These are phyloP conservation scores for Colletotrichum noveboracense DNA, from an alignment of 2,329 filamentous ascomycete genomes.

Conservation along the genomic window DNA sequence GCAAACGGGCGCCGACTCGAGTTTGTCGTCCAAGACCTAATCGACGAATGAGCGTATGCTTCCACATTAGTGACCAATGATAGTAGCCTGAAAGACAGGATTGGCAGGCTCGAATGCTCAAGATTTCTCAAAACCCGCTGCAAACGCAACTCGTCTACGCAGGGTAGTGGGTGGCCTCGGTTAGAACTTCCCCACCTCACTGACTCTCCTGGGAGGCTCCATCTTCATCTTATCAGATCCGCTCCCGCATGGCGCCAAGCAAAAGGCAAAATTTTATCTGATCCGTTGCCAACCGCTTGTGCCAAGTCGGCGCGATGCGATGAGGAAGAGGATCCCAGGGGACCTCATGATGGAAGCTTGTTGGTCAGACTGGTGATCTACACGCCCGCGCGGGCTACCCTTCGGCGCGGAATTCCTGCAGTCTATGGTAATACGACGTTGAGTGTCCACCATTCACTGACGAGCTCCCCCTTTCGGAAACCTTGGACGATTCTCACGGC, in stretches of 20 bases:
- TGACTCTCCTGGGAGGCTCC: not conserved
- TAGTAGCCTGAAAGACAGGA: not conserved
- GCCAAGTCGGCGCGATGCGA: slow-evolving; percentile 5
- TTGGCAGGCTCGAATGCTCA: not conserved
- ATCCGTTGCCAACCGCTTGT: slow-evolving; percentile 1
- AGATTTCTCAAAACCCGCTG: not conserved
- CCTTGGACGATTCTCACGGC: not conserved
- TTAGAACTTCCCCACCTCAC: not conserved
- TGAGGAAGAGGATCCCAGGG: not conserved
- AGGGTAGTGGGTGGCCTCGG: not conserved
- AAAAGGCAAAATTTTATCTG: slow-evolving; percentile 2
- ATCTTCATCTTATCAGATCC: slow-evolving; percentile 15
- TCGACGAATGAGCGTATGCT: not conserved
- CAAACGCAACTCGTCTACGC: not conserved
- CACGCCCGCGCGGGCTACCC: not conserved
- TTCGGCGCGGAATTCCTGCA: not conserved
- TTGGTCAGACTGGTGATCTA: not conserved
- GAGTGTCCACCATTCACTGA: not conserved
- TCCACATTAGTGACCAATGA: not conserved
- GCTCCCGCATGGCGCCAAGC: slow-evolving; percentile 5
- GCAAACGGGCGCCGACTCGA: not conserved
- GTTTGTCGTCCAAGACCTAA: not conserved
- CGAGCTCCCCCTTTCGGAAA: not conserved
- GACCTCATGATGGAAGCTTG: not conserved
- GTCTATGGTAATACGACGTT: not conserved